phyloP scores from a whole-genome alignment of 2,329 filamentous ascomycete species.

The Fusarium sp. region DNA sequence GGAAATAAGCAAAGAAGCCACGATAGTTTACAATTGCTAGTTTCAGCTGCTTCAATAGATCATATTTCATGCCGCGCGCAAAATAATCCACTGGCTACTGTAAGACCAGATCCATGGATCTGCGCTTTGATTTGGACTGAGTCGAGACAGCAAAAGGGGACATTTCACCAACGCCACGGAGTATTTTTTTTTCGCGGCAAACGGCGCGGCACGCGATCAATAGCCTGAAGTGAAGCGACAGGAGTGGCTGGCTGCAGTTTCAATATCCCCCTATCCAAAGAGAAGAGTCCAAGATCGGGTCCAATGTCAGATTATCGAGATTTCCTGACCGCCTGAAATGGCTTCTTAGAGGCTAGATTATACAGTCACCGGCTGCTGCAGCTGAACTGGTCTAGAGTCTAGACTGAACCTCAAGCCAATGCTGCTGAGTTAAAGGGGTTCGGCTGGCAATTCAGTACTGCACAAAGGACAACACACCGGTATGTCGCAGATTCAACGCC shows the following conservation, averaged over 20 bases:
- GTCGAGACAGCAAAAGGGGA: constrained; percentile 11
- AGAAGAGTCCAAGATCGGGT: not conserved
- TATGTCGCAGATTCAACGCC: constrained; percentile 33
- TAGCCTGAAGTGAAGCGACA: constrained; percentile 28
- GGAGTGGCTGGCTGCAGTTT: constrained; percentile 3
- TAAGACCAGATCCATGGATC: constrained; percentile 15
- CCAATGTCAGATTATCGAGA: not conserved
- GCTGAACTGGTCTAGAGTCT: constrained; percentile 15
- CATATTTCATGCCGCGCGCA: constrained; percentile 4
- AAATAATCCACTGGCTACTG: constrained; percentile 23
- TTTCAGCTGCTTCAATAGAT: constrained; percentile 9
- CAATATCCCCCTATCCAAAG: constrained; percentile 25
- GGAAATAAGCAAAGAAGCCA: constrained; percentile 20
- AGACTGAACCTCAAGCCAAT: not conserved
- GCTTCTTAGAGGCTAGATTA: not conserved
- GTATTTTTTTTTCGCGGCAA: constrained; percentile 1
- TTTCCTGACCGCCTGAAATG: constrained; percentile 18
- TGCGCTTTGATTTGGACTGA: not conserved
- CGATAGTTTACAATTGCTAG: constrained; percentile 11
- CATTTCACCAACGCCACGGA: constrained; percentile 8
- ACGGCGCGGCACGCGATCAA: constrained; percentile 44
- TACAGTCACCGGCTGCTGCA: constrained; percentile 5
- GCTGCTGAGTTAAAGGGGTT: constrained; percentile 10
- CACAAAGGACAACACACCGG: no score
- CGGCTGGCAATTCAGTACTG: not conserved